phyloP scores from a whole-genome alignment of 805 yeast species.

The Candida nitratophila region DNA sequence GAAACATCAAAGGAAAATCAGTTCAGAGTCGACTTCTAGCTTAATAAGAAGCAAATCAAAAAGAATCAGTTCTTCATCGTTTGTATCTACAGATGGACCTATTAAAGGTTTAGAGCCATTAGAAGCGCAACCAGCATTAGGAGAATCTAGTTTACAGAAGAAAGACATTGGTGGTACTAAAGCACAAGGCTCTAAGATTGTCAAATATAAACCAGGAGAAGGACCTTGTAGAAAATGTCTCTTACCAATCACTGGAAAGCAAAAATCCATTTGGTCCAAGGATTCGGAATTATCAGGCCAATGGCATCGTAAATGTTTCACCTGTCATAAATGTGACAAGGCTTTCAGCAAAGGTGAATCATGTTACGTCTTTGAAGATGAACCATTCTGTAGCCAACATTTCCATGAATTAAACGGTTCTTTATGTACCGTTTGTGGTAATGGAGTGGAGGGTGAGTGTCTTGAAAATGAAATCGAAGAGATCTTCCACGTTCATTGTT shows the following conservation, averaged over 20 bases:
- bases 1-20: background rate
- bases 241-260: conserved; percentile 36
- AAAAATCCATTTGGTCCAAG: conserved; percentile 73
- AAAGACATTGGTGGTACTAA: too few species aligned
- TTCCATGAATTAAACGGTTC: conserved; percentile 72
- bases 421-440: conserved; percentile 60
- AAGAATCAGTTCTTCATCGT: background rate
- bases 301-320: conserved; percentile 89
- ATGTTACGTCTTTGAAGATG: conserved; percentile 71
- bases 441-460: conserved; percentile 87
- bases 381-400: conserved; percentile 77
- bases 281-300: conserved; percentile 82
- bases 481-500: conserved; percentile 71
- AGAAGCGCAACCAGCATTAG: background rate
- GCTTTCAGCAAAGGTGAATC: conserved; percentile 52
- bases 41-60: background rate
- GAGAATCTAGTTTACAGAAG: background rate
- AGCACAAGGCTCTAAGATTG: too few species aligned
- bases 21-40: background rate
- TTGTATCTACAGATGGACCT: background rate
- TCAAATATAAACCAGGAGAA: conserved; percentile 46
- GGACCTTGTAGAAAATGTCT: conserved; percentile 82
- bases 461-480: conserved; percentile 66
- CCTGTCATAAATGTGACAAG: conserved; percentile 57
- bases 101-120: background rate